Evolutionary conservation across 2,329 filamentous ascomycete species (phyloP).

Genomic region (Aaosphaeria arxii): DNA sequence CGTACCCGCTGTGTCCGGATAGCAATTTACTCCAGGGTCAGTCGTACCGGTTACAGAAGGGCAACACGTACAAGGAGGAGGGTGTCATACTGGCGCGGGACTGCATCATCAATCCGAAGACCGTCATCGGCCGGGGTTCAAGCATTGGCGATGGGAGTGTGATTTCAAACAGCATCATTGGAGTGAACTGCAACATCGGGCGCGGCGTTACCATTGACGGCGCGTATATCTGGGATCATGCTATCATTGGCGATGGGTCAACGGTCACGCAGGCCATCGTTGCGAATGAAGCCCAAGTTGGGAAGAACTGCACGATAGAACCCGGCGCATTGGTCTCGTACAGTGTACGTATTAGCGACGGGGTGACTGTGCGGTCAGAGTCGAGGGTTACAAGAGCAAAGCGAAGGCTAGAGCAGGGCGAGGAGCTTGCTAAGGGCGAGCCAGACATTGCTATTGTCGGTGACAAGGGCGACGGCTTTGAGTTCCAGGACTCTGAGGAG

Average conservation of each 20-base stretch:
- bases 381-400: constrained; percentile 48
- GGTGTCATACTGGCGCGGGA: constrained; percentile 71
- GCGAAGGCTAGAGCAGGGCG: constrained; percentile 43
- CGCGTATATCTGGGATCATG: constrained; percentile 86
- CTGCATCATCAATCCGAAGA: constrained; percentile 65
- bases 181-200: constrained; percentile 81
- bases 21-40: constrained; percentile 79
- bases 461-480: constrained; percentile 57
- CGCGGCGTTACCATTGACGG: constrained; percentile 75
- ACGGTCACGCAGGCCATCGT: constrained; percentile 71
- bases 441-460: constrained; percentile 56
- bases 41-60: constrained; percentile 67
- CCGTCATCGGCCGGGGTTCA: constrained; percentile 74
- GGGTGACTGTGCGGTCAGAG: constrained; percentile 44
- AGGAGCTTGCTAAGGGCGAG: constrained; percentile 33
- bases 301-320: constrained; percentile 66
- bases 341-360: constrained; percentile 68
- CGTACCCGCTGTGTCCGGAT: constrained; percentile 85
- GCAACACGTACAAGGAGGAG: constrained; percentile 74
- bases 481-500: constrained; percentile 57
- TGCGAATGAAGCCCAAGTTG: constrained; percentile 69
- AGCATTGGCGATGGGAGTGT: constrained; percentile 69
- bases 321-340: constrained; percentile 77
- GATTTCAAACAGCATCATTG: constrained; percentile 76
- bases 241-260: constrained; percentile 70